Percentiles rank a stretch among this genome's conserved stretches.
These are phyloP conservation scores for Colletotrichum salicis DNA, from an alignment of 2,329 filamentous ascomycete genomes.

Conservation along the genomic window DNA sequence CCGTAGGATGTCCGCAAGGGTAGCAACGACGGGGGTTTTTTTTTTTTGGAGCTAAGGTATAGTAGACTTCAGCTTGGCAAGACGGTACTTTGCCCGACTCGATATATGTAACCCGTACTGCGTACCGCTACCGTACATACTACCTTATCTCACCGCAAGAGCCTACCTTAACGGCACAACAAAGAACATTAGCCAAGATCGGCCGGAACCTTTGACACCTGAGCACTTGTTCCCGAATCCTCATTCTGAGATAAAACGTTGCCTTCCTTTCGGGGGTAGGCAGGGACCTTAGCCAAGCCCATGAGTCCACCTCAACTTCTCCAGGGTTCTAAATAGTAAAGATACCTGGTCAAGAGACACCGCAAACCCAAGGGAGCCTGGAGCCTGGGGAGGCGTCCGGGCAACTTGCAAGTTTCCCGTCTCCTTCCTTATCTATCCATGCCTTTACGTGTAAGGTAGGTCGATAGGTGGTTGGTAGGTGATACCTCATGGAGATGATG, in stretches of 20 bases:
- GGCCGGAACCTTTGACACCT: neutral
- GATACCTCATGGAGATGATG: neutral
- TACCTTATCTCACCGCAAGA: neutral
- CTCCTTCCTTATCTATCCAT: neutral
- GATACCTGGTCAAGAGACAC: neutral
- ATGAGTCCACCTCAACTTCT: too few species aligned
- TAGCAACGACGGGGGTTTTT: neutral
- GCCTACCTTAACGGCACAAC: neutral
- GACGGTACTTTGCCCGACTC: too few species aligned
- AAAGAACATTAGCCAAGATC: neutral
- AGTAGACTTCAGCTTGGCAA: neutral
- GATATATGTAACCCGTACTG: too few species aligned
- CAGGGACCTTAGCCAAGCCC: neutral
- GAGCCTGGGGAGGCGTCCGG: neutral
- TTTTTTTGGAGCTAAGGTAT: neutral
- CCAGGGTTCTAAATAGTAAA: too few species aligned
- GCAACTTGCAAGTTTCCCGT: neutral
- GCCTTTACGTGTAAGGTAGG: neutral
- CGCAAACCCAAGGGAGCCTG: neutral
- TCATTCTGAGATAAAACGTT: neutral
- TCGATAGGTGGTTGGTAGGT: neutral
- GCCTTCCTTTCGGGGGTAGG: neutral
- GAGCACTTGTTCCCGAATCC: neutral
- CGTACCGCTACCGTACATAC: too few species aligned
- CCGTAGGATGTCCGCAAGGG: conserved; percentile 16